Base-by-base conservation (phyloP, 805 yeast species). In the Kluyveromyces nonfermentans region DNA sequence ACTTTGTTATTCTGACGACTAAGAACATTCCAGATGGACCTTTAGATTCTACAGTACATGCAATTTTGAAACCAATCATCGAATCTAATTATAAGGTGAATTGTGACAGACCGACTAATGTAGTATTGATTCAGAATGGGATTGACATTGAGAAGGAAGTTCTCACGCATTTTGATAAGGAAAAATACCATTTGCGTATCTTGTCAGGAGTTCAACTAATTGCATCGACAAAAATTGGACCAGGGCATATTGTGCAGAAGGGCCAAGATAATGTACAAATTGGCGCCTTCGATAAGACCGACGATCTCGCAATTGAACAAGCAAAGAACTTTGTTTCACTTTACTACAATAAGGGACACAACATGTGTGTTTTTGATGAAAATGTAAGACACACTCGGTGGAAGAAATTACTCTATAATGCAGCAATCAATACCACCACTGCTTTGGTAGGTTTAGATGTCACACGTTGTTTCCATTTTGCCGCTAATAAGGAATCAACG, bases 1-100 rank as follows among this genome's bases (percentile, higher is more conserved):
- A 83, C 53, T 82, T 65, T 53, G 69, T 80, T 19, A 69, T 82
- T 1, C 75, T 83, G 15, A 66, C 82, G 37, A 78, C 85, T 38
- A 83, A 83, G 55, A 80, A 77, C 53, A 70, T 79, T 31, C 88
- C 89, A 5, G 90, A 84, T 54, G 69, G 82, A 7, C 60, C 65
- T 2, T 30, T 37, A 8, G 34, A 41, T 10, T 65, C 68, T 45
- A 68, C 70, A 36, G 68, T 79, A 4, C 78, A 75, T 48, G 76
- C 77, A 7, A 56, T 80, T 37, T 67, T 75, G 17, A 68, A 52
- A 20, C 76, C 80, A 0, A 74, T 77, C 3, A 66, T 82, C 33
- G 64, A 74, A 30, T 59, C 68, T 1, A 63, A 60, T 42, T 41
- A 40, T 20, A 31, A 18, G 7, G 12, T 52, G 10, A 46, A 51